Base-by-base conservation (phyloP, 2,329 filamentous ascomycete species). In the Claviceps citrina region DNA sequence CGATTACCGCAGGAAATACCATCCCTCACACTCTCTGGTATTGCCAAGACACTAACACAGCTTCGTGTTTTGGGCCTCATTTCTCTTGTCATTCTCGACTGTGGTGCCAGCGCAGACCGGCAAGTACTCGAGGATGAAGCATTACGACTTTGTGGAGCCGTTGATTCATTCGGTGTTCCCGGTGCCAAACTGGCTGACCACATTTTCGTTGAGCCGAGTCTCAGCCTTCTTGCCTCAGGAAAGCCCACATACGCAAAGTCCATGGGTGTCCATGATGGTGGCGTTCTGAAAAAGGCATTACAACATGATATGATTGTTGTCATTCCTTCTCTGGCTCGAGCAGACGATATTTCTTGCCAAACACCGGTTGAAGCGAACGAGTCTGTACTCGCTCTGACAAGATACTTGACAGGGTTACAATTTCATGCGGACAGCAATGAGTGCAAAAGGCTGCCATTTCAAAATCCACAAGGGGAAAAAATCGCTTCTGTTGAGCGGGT, bases 81-180 rank as follows among this genome's bases (percentile, higher is more conserved):
- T 37, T 86, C 85, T 44, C 76, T 87, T 16, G 73, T 98, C 0
- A 81, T 96, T 1, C 65, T 95, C 7, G 89, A 95, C 50, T 82
- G 78, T 38, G 66, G 70, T 36, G 56, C 52, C 18, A 62, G 67
- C 20, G 62, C 56, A 42, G 42, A 52, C 43, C 54, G 57, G 20
- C 44, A 63, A 49, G 54, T 63, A 35, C 66, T 72, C 40, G 63
- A 67, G 4, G 65, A 76, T 33, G 81, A 95, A 55, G 76, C 78
- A 7, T 72, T 79, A 49, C 76, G 85, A 32, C 64, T 95, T 7
- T 77, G 78, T n/a, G 69, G 71, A 42, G 83, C 82, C 4, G 73
- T 95, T 48, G 80, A 87, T 55, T 67, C 65, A 4, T 76, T 78
- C 52, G 78, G 76, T 37, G 70, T 73, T 15, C 72, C 74, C 2